A percentile compares a stretch with the other conserved stretches of the same genome.
Conservation (phyloP, 2,329 filamentous ascomycete genomes). For the Fusarium temperatum region DNA sequence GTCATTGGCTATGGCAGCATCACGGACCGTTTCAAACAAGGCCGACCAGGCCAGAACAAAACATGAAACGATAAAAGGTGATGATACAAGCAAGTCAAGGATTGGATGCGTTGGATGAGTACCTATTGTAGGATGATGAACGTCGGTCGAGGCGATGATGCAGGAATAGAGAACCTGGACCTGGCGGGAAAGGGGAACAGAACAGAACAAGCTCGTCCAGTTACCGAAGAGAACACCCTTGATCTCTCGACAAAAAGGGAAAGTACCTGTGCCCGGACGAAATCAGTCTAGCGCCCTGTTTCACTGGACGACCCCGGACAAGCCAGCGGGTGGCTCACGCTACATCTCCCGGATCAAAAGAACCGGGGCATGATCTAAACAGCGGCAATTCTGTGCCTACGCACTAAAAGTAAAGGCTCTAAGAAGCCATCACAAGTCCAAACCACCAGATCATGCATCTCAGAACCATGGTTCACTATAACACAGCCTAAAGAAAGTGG, state of each 20-base stretch:
- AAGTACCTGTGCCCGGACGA: background rate
- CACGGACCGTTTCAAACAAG: slow-evolving; percentile 30
- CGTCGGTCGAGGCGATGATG: background rate
- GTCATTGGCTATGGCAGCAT: slow-evolving; percentile 32
- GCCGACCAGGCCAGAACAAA: slow-evolving; percentile 8
- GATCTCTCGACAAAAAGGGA: slow-evolving; percentile 4
- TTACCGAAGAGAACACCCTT: background rate
- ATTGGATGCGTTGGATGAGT: background rate
- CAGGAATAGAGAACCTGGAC: background rate
- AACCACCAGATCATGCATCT: slow-evolving; percentile 7
- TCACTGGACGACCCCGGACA: slow-evolving; percentile 28
- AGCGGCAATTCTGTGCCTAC: slow-evolving; percentile 1
- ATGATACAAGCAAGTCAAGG: background rate
- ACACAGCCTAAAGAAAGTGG: background rate
- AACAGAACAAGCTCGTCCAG: background rate
- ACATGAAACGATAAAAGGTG: slow-evolving; percentile 8
- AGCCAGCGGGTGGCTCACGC: slow-evolving; percentile 31
- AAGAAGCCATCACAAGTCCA: slow-evolving; percentile 1
- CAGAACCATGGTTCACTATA: background rate
- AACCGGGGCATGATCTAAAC: background rate
- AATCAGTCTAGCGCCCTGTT: slow-evolving; percentile 35
- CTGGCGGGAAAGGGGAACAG: slow-evolving; percentile 2
- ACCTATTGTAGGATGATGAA: background rate
- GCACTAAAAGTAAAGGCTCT: background rate
- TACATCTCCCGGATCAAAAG: background rate